Evolutionary conservation across 495 filamentous ascomycete genomes (phyloP).

Genomic region (Penicillium goetzii): DNA sequence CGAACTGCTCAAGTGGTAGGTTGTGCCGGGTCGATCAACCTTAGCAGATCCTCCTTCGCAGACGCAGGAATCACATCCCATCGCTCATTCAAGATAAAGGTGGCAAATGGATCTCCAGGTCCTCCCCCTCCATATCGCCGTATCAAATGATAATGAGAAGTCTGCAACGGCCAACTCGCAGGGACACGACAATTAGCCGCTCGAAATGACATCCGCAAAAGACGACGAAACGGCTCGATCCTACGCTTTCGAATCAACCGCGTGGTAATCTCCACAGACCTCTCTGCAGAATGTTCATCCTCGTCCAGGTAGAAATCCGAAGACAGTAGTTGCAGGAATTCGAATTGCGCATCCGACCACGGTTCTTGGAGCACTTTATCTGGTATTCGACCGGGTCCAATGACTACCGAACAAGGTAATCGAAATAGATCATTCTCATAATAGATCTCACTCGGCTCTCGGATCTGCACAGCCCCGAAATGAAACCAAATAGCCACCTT

Average conservation of each 20-base stretch:
- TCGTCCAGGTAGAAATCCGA: slow-evolving; percentile 43
- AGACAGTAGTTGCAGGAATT: slow-evolving; percentile 45
- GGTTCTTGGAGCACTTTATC: slow-evolving; percentile 48
- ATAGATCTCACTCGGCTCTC: slow-evolving; percentile 28
- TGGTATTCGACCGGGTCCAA: slow-evolving; percentile 37
- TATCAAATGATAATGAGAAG: slow-evolving; percentile 32
- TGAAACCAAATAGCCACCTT: slow-evolving; percentile 45
- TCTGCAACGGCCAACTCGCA: slow-evolving; percentile 37
- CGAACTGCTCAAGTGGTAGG: background rate
- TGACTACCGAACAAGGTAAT: slow-evolving; percentile 32
- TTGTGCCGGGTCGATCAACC: slow-evolving; percentile 22
- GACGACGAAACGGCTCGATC: slow-evolving; percentile 36
- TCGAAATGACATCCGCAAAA: slow-evolving; percentile 38
- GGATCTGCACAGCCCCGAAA: slow-evolving; percentile 42
- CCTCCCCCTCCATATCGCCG: slow-evolving; percentile 33
- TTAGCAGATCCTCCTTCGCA: slow-evolving; percentile 24
- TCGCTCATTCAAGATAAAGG: slow-evolving; percentile 35
- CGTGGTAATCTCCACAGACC: slow-evolving; percentile 23
- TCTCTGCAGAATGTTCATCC: slow-evolving; percentile 21
- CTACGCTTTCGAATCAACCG: slow-evolving; percentile 41
- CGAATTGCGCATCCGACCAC: slow-evolving; percentile 47
- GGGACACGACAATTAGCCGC: slow-evolving; percentile 37
- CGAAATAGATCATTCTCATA: slow-evolving; percentile 38
- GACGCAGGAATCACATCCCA: slow-evolving; percentile 37
- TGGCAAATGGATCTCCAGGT: slow-evolving; percentile 40